phyloP scores from a whole-genome alignment of 2,329 filamentous ascomycete species.

The Calycina marina region DNA sequence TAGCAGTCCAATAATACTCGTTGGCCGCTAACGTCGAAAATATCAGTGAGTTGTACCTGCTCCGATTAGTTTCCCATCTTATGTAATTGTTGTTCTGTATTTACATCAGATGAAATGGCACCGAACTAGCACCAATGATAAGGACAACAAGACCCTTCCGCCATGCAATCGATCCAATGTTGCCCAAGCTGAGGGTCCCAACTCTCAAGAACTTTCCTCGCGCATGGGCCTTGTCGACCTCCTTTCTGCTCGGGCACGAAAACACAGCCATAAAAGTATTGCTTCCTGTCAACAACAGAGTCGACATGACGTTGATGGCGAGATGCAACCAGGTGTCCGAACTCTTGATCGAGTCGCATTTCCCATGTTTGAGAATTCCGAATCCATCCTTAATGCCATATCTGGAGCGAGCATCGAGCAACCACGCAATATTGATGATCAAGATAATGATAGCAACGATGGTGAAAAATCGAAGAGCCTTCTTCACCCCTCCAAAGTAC shows the following conservation, averaged over 20 bases:
- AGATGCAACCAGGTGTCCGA: constrained; percentile 6
- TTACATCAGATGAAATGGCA: constrained; percentile 6
- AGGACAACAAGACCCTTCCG: constrained; percentile 6
- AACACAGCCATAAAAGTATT: constrained; percentile 8
- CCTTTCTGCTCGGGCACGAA: constrained; percentile 2
- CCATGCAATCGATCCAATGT: constrained; percentile 4
- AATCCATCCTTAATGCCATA: constrained; percentile 5
- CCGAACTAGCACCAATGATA: constrained; percentile 4
- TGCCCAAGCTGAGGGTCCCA: constrained; percentile 5
- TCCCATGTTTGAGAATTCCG: constrained; percentile 2
- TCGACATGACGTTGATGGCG: constrained; percentile 7
- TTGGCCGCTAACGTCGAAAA: too few relatives aligned
- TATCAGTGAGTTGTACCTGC: too few relatives aligned
- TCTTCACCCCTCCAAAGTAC: constrained; percentile 6
- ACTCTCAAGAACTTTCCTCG: constrained; percentile 4
- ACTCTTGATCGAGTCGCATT: constrained; percentile 2
- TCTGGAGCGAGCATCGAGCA: constrained; percentile 2
- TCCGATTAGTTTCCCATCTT: too few relatives aligned
- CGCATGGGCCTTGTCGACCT: constrained; percentile 5
- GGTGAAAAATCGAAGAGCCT: constrained; percentile 4
- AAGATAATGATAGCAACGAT: constrained; percentile 3
- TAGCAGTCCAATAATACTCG: too few relatives aligned
- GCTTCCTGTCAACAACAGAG: constrained; percentile 7
- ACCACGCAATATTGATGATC: constrained; percentile 4
- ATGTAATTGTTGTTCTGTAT: background rate